Evolutionary conservation across 306 rosid genomes (phyloP).

Genomic region (Citrullus mucosospermus): DNA sequence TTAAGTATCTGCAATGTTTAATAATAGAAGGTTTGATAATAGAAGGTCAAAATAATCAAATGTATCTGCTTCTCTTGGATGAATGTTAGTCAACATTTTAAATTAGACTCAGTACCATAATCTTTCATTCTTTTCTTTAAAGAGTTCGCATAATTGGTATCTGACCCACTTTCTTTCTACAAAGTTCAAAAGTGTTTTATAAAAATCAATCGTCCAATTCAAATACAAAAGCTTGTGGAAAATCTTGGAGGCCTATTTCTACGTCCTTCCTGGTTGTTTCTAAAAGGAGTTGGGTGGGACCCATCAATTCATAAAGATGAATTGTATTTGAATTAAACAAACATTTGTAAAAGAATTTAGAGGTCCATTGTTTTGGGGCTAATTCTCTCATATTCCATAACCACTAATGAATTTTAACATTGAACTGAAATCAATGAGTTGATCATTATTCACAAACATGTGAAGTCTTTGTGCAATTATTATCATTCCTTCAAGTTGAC

Average conservation of each 20-base stretch:
- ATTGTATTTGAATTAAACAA: background rate
- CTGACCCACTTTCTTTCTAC: background rate
- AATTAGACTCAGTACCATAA: background rate
- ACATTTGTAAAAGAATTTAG: background rate
- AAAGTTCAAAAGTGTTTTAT: background rate
- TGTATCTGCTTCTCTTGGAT: background rate
- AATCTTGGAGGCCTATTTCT: background rate
- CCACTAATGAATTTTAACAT: background rate
- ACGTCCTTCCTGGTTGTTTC: background rate
- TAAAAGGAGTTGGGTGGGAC: background rate
- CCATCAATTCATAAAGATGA: background rate
- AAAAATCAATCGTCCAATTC: background rate
- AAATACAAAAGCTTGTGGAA: background rate
- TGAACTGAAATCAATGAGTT: background rate
- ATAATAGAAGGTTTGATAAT: background rate
- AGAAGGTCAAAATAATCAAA: background rate
- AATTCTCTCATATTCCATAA: background rate
- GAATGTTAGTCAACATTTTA: background rate
- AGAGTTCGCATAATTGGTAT: background rate
- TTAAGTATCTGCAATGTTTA: background rate
- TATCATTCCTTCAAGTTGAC: too few species aligned
- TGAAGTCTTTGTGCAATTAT: background rate
- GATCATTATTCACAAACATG: background rate
- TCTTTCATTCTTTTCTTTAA: background rate
- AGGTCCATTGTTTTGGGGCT: background rate